phyloP scores from a whole-genome alignment of 2,329 filamentous ascomycete genomes.

The Pyricularia sp. region DNA sequence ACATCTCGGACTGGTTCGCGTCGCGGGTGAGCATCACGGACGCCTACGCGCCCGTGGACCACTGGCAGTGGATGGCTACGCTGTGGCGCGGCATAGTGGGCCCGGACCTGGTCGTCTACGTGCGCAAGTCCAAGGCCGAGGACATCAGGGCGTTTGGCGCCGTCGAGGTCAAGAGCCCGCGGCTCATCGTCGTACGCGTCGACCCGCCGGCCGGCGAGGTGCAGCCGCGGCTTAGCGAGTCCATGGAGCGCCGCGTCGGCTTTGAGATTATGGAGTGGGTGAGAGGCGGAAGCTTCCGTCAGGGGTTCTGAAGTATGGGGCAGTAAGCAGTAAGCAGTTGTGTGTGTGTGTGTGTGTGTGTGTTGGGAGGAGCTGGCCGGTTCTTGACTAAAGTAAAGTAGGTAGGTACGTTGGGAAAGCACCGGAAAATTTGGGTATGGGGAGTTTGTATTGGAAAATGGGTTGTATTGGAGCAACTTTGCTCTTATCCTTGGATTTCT shows the following conservation, averaged over 20 bases:
- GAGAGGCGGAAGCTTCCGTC: constrained; percentile 31
- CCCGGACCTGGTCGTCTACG: constrained; percentile 69
- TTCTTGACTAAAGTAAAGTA: background rate
- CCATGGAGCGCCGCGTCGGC: constrained; percentile 61
- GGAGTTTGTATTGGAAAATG: background rate
- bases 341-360: no score
- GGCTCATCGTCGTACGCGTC: constrained; percentile 46
- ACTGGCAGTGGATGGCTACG: constrained; percentile 96
- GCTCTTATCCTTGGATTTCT: background rate
- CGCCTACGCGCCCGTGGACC: constrained; percentile 71
- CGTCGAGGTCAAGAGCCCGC: constrained; percentile 49
- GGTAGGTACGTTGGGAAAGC: no score
- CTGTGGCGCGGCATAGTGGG: constrained; percentile 83
- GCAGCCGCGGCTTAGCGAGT: constrained; percentile 47
- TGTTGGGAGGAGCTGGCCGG: background rate
- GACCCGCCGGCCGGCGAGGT: constrained; percentile 6
- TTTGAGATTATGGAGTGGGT: constrained; percentile 89
- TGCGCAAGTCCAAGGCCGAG: constrained; percentile 26
- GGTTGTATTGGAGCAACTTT: background rate
- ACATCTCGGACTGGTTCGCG: constrained; percentile 67
- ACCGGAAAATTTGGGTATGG: background rate
- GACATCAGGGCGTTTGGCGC: constrained; percentile 21
- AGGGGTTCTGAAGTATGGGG: background rate
- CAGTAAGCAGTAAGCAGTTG: background rate
- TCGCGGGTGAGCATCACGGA: constrained; percentile 66